Evolutionary conservation across 306 rosid species (phyloP), one percentile per base, ranked within the genome.

Genomic region (Vachellia pachyceras): DNA sequence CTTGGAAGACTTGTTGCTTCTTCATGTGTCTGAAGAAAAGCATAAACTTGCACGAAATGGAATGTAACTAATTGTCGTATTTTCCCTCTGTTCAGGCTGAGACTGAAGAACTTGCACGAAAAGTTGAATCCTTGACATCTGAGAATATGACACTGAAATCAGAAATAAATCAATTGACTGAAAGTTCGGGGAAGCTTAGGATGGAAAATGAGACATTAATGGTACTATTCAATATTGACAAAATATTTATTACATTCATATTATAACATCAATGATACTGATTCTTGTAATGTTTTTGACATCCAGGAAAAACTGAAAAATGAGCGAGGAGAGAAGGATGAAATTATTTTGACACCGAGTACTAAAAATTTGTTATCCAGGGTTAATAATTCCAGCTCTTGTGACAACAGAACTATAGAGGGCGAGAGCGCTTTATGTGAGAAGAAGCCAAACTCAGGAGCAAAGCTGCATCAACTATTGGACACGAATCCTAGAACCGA

Each of bases 391-490:
- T 77, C 91, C 0, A 75, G 85, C 80, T 81, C 97, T 52, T 55
- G 63, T 55, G 63, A 55, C 13, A 68, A 64, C 15, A 64, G 87
- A 78, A 88, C 73, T 66, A 73, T n/a, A 10, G 94, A 90, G 72
- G 94, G 89, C 61, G 97, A 89, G 86, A 78, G 84, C 63, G 90
- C 82, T 73, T 55, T 65, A 73, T 86, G 89, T 79, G 97, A 95
- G 83, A 92, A 88, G 55, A 89, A 87, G 75, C 76, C 87, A 61
- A 93, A 89, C 60, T 69, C 92, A 6, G 92, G 94, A 42, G 85
- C 91, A 4, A 95, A 92, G 87, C 91, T 92, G 81, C 94, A 89
- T 80, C 97, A 95, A 81, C 94, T 95, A 66, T 85, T 92, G 83
- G 92, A 91, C 72, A 47, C 91, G 10, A 94, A 84, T 84, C 97